Percentiles rank a stretch among this genome's conserved stretches.
phyloP scores from a whole-genome alignment of 352 stramenopile genomes.

The Pythium dissimile region DNA sequence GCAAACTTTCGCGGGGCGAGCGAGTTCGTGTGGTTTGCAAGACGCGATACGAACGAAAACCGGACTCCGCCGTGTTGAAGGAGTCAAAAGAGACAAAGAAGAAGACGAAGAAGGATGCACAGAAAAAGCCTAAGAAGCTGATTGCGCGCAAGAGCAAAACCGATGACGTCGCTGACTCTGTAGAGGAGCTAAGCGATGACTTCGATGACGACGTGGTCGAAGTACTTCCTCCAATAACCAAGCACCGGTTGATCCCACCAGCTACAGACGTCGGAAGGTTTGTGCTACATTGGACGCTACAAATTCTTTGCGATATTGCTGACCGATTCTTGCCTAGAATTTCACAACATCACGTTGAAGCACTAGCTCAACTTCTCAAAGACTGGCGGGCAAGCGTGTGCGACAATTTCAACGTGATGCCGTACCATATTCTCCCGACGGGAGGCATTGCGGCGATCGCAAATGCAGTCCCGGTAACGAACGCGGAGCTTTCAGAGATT shows the following conservation, averaged over 20 bases:
- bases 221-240: slow-evolving; percentile 29
- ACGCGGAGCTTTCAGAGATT: slow-evolving; percentile 72
- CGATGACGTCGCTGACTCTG: no score
- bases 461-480: slow-evolving; percentile 72
- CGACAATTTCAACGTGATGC: slow-evolving; percentile 84
- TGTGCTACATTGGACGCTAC: background rate
- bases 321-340: slow-evolving; percentile 39
- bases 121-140: no score
- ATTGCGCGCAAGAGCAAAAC: no score
- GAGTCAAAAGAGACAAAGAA: slow-evolving; percentile 18
- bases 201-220: slow-evolving; percentile 62
- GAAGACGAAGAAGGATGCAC: slow-evolving; percentile 30
- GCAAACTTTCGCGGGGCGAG: slow-evolving; percentile 56
- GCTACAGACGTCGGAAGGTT: slow-evolving; percentile 48
- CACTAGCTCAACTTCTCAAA: slow-evolving; percentile 76
- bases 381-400: slow-evolving; percentile 85
- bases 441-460: slow-evolving; percentile 77
- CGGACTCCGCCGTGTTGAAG: slow-evolving; percentile 26
- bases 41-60: slow-evolving; percentile 45
- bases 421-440: slow-evolving; percentile 84
- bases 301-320: background rate
- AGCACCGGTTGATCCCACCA: slow-evolving; percentile 55
- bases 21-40: slow-evolving; percentile 78
- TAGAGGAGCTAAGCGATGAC: slow-evolving; percentile 65
- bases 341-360: slow-evolving; percentile 59